Percentiles rank a stretch among this genome's conserved stretches.
phyloP scores from a whole-genome alignment of 257 asterid genomes.

The Dorcoceras hygrometricum region DNA sequence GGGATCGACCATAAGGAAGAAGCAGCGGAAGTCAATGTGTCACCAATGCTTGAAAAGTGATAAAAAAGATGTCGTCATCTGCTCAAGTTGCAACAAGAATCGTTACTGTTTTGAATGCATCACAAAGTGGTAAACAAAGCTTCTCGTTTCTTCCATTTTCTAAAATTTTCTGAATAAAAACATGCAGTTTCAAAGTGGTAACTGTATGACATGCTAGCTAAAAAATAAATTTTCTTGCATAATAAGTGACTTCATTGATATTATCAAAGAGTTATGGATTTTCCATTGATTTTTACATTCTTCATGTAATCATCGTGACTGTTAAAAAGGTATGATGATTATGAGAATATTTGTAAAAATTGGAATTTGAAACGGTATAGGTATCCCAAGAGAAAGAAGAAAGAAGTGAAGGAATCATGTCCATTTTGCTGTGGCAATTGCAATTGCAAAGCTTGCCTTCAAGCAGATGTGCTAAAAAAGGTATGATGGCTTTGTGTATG shows the following conservation, averaged over 20 bases:
- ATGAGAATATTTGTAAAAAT: slow-evolving; percentile 17
- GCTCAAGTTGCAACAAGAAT: slow-evolving; percentile 64
- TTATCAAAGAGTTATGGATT: not conserved
- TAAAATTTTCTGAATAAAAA: slow-evolving; percentile 12
- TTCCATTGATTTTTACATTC: slow-evolving; percentile 16
- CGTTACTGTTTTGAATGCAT: slow-evolving; percentile 68
- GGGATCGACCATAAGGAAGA: slow-evolving; percentile 38
- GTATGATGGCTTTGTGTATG: slow-evolving; percentile 31
- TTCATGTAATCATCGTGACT: slow-evolving; percentile 6
- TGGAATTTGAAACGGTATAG: slow-evolving; percentile 34
- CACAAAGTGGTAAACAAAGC: slow-evolving; percentile 51
- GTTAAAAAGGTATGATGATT: too few species aligned
- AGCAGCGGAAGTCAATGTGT: slow-evolving; percentile 37
- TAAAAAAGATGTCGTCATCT: slow-evolving; percentile 35
- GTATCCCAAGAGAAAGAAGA: slow-evolving; percentile 59
- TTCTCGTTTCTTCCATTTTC: slow-evolving; percentile 23
- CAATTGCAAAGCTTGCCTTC: slow-evolving; percentile 74
- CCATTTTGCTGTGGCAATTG: slow-evolving; percentile 75
- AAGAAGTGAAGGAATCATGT: slow-evolving; percentile 48
- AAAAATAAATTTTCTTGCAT: not conserved
- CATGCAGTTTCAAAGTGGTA: slow-evolving; percentile 4
- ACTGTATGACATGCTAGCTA: not conserved
- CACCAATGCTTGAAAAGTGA: slow-evolving; percentile 60
- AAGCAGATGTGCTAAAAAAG: slow-evolving; percentile 38
- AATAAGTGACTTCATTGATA: slow-evolving; percentile 5